Evolutionary conservation across 2,329 filamentous ascomycete genomes (phyloP).

Genomic region (Scopulariopsis brevicaulis): DNA sequence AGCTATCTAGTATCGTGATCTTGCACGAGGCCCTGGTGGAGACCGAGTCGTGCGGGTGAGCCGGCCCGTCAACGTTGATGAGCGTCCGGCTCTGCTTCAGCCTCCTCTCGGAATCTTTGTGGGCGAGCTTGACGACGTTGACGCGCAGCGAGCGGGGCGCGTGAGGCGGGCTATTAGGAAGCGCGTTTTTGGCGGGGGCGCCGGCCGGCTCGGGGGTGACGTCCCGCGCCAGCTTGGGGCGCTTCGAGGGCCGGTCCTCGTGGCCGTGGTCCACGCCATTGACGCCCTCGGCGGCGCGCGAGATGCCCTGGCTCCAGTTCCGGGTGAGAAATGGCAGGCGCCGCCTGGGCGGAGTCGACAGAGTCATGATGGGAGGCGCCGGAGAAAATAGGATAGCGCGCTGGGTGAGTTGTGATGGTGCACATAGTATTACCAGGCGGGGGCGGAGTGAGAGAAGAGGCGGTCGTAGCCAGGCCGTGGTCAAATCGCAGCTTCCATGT

Average conservation of each 20-base stretch:
- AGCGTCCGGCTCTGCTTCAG: slow-evolving; percentile 21
- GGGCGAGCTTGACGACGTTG: slow-evolving; percentile 39
- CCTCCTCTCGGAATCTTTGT: slow-evolving; percentile 29
- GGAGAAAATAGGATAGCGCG: neutral
- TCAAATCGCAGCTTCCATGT: neutral
- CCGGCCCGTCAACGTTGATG: slow-evolving; percentile 8
- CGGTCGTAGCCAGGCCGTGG: neutral
- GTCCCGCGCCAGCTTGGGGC: neutral
- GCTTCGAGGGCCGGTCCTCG: slow-evolving; percentile 1
- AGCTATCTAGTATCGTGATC: slow-evolving; percentile 23
- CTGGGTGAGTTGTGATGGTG: neutral
- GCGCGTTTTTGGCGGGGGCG: neutral
- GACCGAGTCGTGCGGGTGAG: slow-evolving; percentile 12
- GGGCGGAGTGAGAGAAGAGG: neutral
- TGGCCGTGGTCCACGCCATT: neutral
- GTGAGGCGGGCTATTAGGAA: neutral
- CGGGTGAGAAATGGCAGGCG: slow-evolving; percentile 42
- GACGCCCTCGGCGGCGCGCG: neutral
- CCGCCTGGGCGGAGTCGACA: slow-evolving; percentile 32
- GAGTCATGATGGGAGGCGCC: slow-evolving; percentile 28
- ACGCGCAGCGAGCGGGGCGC: slow-evolving; percentile 28
- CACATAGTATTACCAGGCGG: neutral
- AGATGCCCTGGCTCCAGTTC: slow-evolving; percentile 27
- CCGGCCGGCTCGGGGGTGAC: neutral
- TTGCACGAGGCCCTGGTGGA: slow-evolving; percentile 23